These are phyloP conservation scores for Tricholoma terreum DNA, from an alignment of 768 basidiomycete species.

Conservation along the genomic window DNA sequence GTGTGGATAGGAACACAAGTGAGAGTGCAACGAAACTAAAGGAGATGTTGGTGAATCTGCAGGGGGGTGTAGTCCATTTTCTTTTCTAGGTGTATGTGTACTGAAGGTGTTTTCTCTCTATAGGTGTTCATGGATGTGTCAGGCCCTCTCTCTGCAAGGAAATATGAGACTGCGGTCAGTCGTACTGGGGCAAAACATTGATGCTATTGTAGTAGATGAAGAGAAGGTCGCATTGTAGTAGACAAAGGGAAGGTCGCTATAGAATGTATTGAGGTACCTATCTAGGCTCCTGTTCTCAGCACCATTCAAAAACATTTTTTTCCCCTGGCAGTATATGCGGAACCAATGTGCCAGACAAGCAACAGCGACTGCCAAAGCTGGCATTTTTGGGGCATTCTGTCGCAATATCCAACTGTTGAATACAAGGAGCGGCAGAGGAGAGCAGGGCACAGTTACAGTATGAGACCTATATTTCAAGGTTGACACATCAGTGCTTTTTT, in stretches of 20 bases:
- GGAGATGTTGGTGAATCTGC: conserved; percentile 79
- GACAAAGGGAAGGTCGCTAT: conserved; percentile 95
- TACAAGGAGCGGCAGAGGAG: conserved; percentile 88
- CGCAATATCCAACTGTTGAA: conserved; percentile 68
- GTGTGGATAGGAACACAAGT: conserved; percentile 82
- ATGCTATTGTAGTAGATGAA: conserved; percentile 94
- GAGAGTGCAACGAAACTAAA: conserved; percentile 82
- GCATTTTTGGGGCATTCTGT: conserved; percentile 77
- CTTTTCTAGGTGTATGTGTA: not conserved
- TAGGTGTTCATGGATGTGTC: conserved; percentile 92
- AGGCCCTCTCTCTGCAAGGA: conserved; percentile 87
- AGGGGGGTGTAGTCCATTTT: conserved; percentile 51
- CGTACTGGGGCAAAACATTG: conserved; percentile 90
- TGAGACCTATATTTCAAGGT: conserved; percentile 80
- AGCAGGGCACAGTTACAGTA: conserved; percentile 79
- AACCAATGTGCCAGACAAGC: conserved; percentile 94
- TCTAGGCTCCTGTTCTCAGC: not conserved
- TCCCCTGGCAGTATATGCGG: conserved; percentile 72
- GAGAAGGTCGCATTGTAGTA: too few relatives aligned
- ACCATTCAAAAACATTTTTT: not conserved
- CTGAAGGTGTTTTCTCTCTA: not conserved
- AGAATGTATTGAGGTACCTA: conserved; percentile 87
- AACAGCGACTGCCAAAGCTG: conserved; percentile 64
- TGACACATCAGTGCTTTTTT: conserved; percentile 79
- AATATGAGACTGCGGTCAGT: conserved; percentile 92